Percentiles rank a stretch among this genome's conserved stretches.
Evolutionary conservation across 169 alveolate species (phyloP).

Genomic region (Besnoitia besnoiti): DNA sequence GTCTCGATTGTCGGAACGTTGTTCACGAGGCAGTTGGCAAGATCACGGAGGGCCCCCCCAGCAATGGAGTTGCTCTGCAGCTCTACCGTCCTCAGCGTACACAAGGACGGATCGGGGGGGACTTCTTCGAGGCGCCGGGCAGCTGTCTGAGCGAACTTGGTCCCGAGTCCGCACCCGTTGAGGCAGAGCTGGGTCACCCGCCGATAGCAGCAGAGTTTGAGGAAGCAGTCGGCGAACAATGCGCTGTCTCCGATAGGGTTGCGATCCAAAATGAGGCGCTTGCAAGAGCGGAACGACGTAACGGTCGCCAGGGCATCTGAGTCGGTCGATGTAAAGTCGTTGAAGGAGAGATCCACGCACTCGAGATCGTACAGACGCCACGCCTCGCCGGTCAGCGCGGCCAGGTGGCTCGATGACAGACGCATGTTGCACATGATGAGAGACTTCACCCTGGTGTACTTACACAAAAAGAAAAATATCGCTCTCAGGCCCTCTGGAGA

Average conservation of each 20-base stretch:
- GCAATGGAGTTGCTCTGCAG: constrained; percentile 4
- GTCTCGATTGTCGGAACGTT: neutral
- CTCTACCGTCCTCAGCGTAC: neutral
- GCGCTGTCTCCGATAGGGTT: neutral
- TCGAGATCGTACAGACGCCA: constrained; percentile 16
- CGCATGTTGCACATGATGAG: constrained; percentile 3
- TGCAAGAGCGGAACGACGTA: neutral
- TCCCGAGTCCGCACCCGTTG: constrained; percentile 17
- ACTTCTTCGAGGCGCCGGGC: neutral
- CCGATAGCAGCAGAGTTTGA: neutral
- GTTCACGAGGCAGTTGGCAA: neutral
- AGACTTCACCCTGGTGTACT: constrained; percentile 35
- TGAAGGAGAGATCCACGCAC: constrained; percentile 13
- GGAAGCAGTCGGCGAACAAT: neutral
- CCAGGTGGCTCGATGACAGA: neutral
- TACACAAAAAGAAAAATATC: neutral
- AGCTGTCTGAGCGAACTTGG: neutral
- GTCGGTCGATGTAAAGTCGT: neutral
- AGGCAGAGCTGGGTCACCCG: neutral
- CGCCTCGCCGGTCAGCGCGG: neutral
- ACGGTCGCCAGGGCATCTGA: neutral
- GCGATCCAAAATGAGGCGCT: neutral
- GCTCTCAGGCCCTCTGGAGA: constrained; percentile 22
- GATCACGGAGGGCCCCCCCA: neutral
- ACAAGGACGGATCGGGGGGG: neutral